These are phyloP conservation scores for Talaromyces sp. DNA, from an alignment of 2,329 filamentous ascomycete species.

Conservation along the genomic window DNA sequence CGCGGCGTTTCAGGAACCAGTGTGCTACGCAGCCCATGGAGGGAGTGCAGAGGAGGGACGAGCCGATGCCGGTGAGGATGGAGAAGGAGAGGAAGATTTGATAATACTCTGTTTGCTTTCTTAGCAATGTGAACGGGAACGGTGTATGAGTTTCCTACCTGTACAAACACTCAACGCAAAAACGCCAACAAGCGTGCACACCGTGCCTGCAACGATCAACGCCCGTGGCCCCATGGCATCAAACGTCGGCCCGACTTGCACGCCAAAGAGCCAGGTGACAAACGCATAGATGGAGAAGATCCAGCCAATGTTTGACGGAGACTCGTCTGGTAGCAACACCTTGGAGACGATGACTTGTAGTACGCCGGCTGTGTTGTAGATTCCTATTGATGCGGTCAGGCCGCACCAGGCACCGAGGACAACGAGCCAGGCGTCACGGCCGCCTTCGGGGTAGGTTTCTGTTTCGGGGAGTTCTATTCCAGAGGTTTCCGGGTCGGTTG, in stretches of 20 bases:
- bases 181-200: constrained; percentile 15
- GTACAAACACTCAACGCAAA: constrained; percentile 19
- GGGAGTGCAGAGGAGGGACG: constrained; percentile 34
- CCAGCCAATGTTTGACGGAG: constrained; percentile 18
- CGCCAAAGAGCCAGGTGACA: constrained; percentile 22
- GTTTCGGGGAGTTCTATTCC: constrained; percentile 7
- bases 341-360: constrained; percentile 17
- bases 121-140: too few species aligned
- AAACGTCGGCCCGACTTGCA: constrained; percentile 27
- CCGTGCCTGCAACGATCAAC: constrained; percentile 18
- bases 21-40: constrained; percentile 26
- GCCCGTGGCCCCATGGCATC: constrained; percentile 22
- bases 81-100: constrained; percentile 39
- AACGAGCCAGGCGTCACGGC: constrained; percentile 20
- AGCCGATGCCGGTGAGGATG: constrained; percentile 34
- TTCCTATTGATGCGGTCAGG: constrained; percentile 29
- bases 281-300: constrained; percentile 27
- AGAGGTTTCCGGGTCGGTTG: neutral
- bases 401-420: constrained; percentile 25
- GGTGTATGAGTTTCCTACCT: constrained; percentile 8
- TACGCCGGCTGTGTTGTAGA: constrained; percentile 31
- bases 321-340: constrained; percentile 12
- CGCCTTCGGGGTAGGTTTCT: constrained; percentile 19
- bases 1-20: constrained; percentile 31
- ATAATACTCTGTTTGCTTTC: too few species aligned